phyloP scores from a whole-genome alignment of 2,329 filamentous ascomycete genomes.

The Coniella vitis region DNA sequence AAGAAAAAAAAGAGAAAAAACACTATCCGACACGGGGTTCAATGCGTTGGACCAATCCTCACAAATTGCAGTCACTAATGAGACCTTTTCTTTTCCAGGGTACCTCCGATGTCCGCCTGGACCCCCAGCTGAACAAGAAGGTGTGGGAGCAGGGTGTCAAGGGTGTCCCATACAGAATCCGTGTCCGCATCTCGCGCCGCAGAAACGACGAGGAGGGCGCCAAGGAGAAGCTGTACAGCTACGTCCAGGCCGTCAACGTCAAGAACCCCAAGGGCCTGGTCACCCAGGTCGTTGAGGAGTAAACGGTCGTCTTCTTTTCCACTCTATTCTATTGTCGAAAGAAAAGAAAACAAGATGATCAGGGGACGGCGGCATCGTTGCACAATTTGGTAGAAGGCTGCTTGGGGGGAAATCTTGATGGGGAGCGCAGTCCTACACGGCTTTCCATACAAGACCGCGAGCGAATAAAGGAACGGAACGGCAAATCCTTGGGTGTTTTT shows the following conservation, averaged over 20 bases:
- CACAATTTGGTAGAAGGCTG: conserved; percentile 13
- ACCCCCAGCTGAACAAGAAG: conserved; percentile 99
- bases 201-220: conserved; percentile 99
- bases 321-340: too few species aligned
- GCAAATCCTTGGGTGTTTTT: conserved; percentile 12
- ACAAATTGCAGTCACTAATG: conserved; percentile 6
- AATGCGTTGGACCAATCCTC: too few species aligned
- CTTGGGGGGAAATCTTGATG: not conserved
- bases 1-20: too few species aligned
- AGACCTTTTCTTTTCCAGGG: conserved; percentile 49
- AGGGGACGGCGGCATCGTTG: conserved; percentile 15
- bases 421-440: not conserved
- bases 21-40: too few species aligned
- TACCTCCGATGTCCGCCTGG: conserved; percentile 92
- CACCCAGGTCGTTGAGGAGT: conserved; percentile 77
- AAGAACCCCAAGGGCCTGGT: conserved; percentile 98
- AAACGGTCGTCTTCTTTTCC: conserved; percentile 4
- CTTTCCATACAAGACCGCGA: not conserved
- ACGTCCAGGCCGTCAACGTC: conserved; percentile 99
- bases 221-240: conserved; percentile 99
- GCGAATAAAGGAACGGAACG: conserved; percentile 5
- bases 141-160: conserved; percentile 99
- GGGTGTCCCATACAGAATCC: conserved; percentile 95
- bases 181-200: conserved; percentile 97
- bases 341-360: not conserved